phyloP scores from a whole-genome alignment of 768 basidiomycete species.

The Piloderma croceum region DNA sequence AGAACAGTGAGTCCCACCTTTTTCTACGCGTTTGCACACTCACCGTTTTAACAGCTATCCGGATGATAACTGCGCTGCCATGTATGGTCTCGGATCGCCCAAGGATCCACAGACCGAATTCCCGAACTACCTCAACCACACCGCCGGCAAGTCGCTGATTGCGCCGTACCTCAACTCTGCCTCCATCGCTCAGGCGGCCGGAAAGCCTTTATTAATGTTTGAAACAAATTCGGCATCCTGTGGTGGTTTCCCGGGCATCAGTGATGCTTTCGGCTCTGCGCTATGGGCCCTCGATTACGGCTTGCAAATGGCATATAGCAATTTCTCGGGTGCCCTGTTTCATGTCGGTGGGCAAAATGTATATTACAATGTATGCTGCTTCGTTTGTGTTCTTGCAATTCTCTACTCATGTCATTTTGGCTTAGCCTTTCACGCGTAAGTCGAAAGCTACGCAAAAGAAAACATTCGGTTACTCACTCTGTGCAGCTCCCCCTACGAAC shows the following conservation, averaged over 20 bases:
- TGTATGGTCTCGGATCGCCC: conserved; percentile 36
- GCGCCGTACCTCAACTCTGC: conserved; percentile 46
- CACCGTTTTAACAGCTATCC: conserved; percentile 40
- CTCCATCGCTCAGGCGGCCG: conserved; percentile 29
- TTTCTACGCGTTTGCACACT: neutral
- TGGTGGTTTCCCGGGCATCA: conserved; percentile 44
- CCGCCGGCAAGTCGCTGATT: conserved; percentile 42
- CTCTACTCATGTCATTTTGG: conserved; percentile 9
- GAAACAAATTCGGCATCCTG: conserved; percentile 55
- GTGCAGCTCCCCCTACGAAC: conserved; percentile 48
- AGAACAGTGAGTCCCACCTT: conserved; percentile 39
- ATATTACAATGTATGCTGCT: conserved; percentile 40
- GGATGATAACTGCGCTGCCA: conserved; percentile 55
- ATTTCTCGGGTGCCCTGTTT: conserved; percentile 38
- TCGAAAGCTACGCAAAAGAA: too few relatives aligned
- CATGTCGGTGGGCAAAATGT: conserved; percentile 38
- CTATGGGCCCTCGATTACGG: conserved; percentile 51
- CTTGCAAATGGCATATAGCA: conserved; percentile 45
- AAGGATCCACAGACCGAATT: conserved; percentile 44
- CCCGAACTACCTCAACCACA: conserved; percentile 54
- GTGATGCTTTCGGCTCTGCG: conserved; percentile 51
- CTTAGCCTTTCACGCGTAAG: conserved; percentile 35
- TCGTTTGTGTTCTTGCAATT: conserved; percentile 22
- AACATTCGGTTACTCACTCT: conserved; percentile 4
- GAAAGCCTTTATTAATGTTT: conserved; percentile 47